phyloP scores from a whole-genome alignment of 306 rosid genomes.

The Amphicarpaea edgeworthii region DNA sequence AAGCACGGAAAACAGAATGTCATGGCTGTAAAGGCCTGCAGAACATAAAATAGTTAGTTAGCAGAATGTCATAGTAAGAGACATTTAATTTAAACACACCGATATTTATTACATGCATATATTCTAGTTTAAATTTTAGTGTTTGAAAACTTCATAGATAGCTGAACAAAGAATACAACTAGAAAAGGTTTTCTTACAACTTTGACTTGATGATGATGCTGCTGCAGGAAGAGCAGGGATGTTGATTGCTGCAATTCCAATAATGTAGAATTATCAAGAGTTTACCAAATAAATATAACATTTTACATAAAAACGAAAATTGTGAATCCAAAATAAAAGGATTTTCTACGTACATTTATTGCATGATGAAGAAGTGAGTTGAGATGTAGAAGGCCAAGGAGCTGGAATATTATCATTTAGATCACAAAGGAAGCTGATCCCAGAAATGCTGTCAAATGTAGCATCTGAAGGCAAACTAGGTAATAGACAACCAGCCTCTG shows the following conservation, averaged over 20 bases:
- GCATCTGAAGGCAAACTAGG: constrained; percentile 98
- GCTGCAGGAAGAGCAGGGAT: constrained; percentile 99
- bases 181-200: constrained; percentile 56
- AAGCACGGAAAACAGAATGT: constrained; percentile 48
- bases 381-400: constrained; percentile 86
- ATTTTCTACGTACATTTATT: constrained; percentile 67
- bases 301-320: constrained; percentile 15
- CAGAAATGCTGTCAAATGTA: constrained; percentile 75
- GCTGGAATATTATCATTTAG: constrained; percentile 97
- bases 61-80: constrained; percentile 6
- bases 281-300: constrained; percentile 9
- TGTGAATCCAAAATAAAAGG: constrained; percentile 1
- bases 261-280: constrained; percentile 36
- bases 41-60: constrained; percentile 33
- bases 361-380: constrained; percentile 75
- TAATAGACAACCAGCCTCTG: constrained; percentile 91
- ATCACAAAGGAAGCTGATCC: constrained; percentile 93
- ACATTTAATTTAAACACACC: background rate
- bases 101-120: constrained; percentile 14
- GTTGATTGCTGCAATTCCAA: constrained; percentile 71
- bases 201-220: constrained; percentile 80
- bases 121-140: constrained; percentile 4
- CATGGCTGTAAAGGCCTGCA: constrained; percentile 64
- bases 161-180: constrained; percentile 27
- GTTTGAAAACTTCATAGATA: constrained; percentile 22